Evolutionary conservation across 345 rosid species (phyloP), one percentile per base, ranked within the genome.

Genomic region (Acer saccharum): DNA sequence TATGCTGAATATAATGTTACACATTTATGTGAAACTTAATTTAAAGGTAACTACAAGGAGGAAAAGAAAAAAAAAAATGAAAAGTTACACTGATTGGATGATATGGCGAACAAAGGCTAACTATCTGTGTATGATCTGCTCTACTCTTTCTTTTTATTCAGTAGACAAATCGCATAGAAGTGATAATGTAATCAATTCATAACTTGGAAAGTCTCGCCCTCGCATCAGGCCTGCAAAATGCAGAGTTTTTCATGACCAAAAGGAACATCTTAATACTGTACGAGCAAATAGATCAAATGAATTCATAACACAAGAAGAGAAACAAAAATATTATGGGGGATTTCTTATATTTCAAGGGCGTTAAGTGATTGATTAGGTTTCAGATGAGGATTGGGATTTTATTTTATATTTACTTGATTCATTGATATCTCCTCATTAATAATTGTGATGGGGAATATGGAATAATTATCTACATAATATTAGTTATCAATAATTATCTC

Each of bases 171-270:
- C 18, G 62, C 7, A 5, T 43, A 48, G 16, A 21, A 20, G 48
- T 6, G 9, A 23, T 73, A 14, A 44, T 43, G 68, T 16, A 6
- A 21, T 10, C 43, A 43, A 44, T 61, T 81, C 78, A 86, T 52
- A 81, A 76, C 57, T 8, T 20, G 20, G 89, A 86, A 63, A 10
- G 78, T 52, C 80, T 64, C 69, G 69, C 57, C 48, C 21, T 66
- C 13, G 74, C 76, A 55, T 55, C 71, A 27, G 73, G 81, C 89
- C 89, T 86, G 83, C 83, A 83, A 79, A 74, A 75, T 39, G 54
- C 48, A 71, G 43, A 44, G 18, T 17, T 5, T 60, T 68, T 57
- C 32, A n/a, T 11, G 10, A 58, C 54, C 43, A 32, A 65, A 44
- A 14, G 41, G 20, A 65, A 32, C 21, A 7, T 16, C 23, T 5